Percentiles rank a stretch among this genome's conserved stretches.
Conservation (phyloP, 352 stramenopile species). For the Globisporangium spiculum region DNA sequence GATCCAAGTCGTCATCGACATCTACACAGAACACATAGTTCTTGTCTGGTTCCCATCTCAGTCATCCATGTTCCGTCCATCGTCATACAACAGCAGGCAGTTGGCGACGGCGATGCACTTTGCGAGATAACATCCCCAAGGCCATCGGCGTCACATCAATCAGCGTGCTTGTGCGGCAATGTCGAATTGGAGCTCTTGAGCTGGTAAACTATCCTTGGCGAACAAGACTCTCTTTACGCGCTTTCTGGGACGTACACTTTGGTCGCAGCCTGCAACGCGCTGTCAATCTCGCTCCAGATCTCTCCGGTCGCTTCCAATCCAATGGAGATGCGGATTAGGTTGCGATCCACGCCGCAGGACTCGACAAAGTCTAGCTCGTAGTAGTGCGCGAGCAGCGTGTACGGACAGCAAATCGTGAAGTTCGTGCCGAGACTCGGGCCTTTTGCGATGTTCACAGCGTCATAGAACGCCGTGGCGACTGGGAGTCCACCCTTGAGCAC, state of each 20-base stretch:
- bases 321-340: slow-evolving; percentile 91
- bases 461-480: slow-evolving; percentile 85
- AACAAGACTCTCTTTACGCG: not conserved
- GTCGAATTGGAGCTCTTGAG: not conserved
- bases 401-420: slow-evolving; percentile 92
- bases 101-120: slow-evolving; percentile 1
- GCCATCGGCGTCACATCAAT: slow-evolving; percentile 3
- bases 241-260: slow-evolving; percentile 11
- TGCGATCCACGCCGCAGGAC: slow-evolving; percentile 87
- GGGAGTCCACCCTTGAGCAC: slow-evolving; percentile 70
- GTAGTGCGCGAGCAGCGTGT: slow-evolving; percentile 92
- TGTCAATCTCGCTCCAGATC: slow-evolving; percentile 60
- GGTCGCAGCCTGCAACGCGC: slow-evolving; percentile 39
- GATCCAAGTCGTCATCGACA: not conserved
- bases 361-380: slow-evolving; percentile 91
- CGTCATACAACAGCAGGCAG: slow-evolving; percentile 6
- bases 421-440: slow-evolving; percentile 91
- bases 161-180: slow-evolving; percentile 4
- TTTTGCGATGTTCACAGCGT: slow-evolving; percentile 82
- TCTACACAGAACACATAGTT: not conserved
- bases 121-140: not conserved
- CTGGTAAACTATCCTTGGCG: not conserved
- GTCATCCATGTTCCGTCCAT: not conserved
- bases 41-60: not conserved
- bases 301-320: slow-evolving; percentile 84